phyloP scores from a whole-genome alignment of 2,329 filamentous ascomycete genomes.

The Hypomyces perniciosus region DNA sequence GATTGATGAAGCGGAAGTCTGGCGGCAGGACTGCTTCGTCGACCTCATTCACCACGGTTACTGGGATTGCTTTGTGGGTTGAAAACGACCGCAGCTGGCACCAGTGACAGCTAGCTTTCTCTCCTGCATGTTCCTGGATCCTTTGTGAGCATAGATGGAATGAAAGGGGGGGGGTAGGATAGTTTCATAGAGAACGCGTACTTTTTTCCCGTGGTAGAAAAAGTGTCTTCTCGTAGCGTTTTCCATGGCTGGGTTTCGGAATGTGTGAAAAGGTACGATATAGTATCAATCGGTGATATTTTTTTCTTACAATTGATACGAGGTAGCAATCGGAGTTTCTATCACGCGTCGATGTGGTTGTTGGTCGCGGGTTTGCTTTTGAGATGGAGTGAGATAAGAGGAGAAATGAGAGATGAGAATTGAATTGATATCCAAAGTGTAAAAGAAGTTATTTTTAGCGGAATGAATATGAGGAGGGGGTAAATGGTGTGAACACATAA shows the following conservation, averaged over 20 bases:
- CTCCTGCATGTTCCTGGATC: slow-evolving; percentile 21
- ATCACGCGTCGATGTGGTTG: not conserved
- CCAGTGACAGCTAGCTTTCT: slow-evolving; percentile 49
- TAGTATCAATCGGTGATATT: not conserved
- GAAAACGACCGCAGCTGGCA: slow-evolving; percentile 54
- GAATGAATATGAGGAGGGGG: too few relatives aligned
- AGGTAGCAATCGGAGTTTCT: not conserved
- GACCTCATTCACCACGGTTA: slow-evolving; percentile 59
- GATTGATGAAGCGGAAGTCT: slow-evolving; percentile 63
- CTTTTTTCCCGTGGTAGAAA: slow-evolving; percentile 40
- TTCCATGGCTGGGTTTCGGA: slow-evolving; percentile 35
- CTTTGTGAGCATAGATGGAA: not conserved
- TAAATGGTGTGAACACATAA: too few relatives aligned
- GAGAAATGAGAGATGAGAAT: too few relatives aligned
- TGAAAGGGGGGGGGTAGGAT: not conserved
- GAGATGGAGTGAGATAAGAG: not conserved
- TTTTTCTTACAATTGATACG: not conserved
- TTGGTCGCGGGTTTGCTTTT: not conserved
- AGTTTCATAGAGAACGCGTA: not conserved
- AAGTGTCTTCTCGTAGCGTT: slow-evolving; percentile 42
- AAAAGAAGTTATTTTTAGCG: too few relatives aligned
- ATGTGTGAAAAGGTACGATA: not conserved
- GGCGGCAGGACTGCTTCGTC: slow-evolving; percentile 52
- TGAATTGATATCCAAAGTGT: too few relatives aligned
- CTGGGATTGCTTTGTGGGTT: slow-evolving; percentile 42